phyloP scores from a whole-genome alignment of 2,329 filamentous ascomycete species.

The Ophiostoma australiae region DNA sequence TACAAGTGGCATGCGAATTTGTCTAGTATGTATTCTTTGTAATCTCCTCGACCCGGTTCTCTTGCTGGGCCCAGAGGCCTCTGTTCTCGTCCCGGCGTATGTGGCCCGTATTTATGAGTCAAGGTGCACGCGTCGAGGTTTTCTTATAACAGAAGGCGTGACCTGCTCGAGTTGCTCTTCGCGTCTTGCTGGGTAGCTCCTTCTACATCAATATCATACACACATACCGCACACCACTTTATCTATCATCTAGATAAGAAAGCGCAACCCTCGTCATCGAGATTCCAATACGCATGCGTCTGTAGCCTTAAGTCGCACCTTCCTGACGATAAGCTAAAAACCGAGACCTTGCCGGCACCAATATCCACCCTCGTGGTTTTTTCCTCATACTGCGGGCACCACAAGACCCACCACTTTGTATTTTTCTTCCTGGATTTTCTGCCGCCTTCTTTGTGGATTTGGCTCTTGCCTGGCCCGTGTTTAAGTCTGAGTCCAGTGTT shows the following conservation, averaged over 20 bases:
- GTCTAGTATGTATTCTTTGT: not conserved
- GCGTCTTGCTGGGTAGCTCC: not conserved
- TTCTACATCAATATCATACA: not conserved
- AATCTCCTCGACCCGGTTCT: not conserved
- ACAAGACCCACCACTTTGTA: slow-evolving; percentile 20
- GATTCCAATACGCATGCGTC: slow-evolving; percentile 8
- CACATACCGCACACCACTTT: not conserved
- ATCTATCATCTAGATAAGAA: slow-evolving; percentile 13
- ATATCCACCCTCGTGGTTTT: slow-evolving; percentile 12
- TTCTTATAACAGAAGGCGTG: not conserved
- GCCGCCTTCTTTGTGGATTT: slow-evolving; percentile 23
- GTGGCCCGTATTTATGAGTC: slow-evolving; percentile 9
- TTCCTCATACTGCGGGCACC: slow-evolving; percentile 3
- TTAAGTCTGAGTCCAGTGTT: not conserved
- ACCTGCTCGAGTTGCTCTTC: not conserved
- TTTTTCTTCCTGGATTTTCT: slow-evolving; percentile 27
- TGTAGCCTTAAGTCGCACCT: slow-evolving; percentile 3
- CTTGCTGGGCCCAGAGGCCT: not conserved
- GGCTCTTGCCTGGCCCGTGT: not conserved
- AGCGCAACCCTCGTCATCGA: slow-evolving; percentile 14
- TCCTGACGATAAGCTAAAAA: not conserved
- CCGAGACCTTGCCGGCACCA: slow-evolving; percentile 1
- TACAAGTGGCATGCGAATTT: not conserved
- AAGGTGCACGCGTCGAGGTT: not conserved
- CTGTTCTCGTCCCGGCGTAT: not conserved